Percentiles rank a stretch among this genome's conserved stretches.
phyloP scores from a whole-genome alignment of 306 rosid species.

The Inga laurina region DNA sequence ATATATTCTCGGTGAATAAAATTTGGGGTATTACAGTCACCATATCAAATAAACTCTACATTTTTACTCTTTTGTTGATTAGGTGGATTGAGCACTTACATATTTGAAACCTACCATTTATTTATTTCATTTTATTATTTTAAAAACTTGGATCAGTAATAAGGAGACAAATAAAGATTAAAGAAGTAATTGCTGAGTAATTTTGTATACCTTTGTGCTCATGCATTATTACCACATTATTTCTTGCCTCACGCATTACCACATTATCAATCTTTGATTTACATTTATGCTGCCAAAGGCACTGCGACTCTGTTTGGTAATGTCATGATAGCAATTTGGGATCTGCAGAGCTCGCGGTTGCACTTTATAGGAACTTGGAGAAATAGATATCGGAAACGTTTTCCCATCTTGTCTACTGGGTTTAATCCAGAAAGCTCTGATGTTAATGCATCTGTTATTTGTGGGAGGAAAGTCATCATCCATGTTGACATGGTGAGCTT shows the following conservation, averaged over 20 bases:
- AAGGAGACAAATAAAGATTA: not conserved
- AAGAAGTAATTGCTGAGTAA: not conserved
- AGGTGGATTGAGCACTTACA: conserved; percentile 21
- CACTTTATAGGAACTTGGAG: conserved; percentile 98
- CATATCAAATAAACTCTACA: not conserved
- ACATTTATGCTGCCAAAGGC: not conserved
- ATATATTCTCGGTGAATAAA: too few species aligned
- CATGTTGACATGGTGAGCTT: conserved; percentile 87
- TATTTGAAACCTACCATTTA: not conserved
- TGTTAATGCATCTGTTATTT: conserved; percentile 32
- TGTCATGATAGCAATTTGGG: conserved; percentile 34
- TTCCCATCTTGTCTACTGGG: conserved; percentile 52
- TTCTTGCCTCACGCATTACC: conserved; percentile 3
- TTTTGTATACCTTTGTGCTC: conserved; percentile 13
- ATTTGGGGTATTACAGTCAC: too few species aligned
- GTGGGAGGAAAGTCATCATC: conserved; percentile 49
- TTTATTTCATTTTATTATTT: not conserved
- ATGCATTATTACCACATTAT: conserved; percentile 23
- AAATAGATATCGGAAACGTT: conserved; percentile 80
- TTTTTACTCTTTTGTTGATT: conserved; percentile 10
- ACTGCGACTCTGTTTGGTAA: conserved; percentile 19
- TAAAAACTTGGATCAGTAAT: not conserved
- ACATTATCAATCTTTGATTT: conserved; percentile 12
- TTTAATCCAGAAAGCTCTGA: conserved; percentile 40
- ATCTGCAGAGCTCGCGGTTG: conserved; percentile 79